Conservation (phyloP, 768 basidiomycete species). For the Lactifluus hygrophoroides region DNA sequence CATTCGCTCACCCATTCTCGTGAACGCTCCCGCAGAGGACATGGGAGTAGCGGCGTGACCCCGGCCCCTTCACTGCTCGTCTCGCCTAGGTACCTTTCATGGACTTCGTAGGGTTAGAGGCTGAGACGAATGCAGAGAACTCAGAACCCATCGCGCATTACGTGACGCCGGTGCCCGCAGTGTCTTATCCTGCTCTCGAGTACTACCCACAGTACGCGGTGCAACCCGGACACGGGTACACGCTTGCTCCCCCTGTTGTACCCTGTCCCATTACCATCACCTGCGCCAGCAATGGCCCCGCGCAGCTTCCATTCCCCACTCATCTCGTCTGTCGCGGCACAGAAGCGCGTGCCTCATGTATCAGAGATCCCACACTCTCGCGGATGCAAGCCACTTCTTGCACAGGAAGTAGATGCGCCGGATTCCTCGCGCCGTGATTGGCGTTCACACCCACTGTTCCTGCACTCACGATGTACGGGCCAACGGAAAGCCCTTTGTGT, state of each 20-base stretch:
- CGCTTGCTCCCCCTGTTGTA: neutral
- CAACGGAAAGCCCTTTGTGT: conserved; percentile 85
- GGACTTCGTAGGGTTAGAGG: too few species aligned
- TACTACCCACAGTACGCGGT: neutral
- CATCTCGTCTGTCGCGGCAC: neutral
- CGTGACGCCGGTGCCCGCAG: neutral
- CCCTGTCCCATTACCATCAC: neutral
- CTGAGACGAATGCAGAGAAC: too few species aligned
- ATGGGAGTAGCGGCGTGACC: neutral
- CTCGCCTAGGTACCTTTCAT: too few species aligned
- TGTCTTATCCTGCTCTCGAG: neutral
- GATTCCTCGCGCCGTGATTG: neutral
- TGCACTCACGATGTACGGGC: conserved; percentile 85
- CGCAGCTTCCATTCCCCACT: neutral
- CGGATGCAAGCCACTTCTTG: neutral
- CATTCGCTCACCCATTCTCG: conserved; percentile 8
- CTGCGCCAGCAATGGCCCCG: neutral
- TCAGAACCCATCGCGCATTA: too few species aligned
- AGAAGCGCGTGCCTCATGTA: neutral
- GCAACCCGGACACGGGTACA: neutral
- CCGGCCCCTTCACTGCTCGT: conserved; percentile 9
- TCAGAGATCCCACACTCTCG: neutral
- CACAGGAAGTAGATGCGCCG: conserved; percentile 4
- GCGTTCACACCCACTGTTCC: conserved; percentile 37
- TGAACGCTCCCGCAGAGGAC: neutral